Base-by-base conservation (phyloP, 306 rosid species). In the Benincasa hispida region DNA sequence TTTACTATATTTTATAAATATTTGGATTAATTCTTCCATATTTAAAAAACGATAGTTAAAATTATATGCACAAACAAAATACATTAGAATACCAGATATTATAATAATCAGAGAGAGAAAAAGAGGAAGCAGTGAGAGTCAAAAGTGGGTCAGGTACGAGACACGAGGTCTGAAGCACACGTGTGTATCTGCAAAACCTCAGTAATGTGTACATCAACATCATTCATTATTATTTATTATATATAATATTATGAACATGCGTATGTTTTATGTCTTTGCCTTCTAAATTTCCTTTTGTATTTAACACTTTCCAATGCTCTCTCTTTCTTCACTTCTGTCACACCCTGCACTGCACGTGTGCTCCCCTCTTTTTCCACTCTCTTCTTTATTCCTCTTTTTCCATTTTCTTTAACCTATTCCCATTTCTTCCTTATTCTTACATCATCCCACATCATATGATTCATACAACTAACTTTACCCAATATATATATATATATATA, bases 91-190 rank as follows among this genome's bases (percentile, higher is more conserved):
- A n/a, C n/a, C n/a, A n/a, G n/a, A n/a, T n/a, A n/a, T n/a, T n/a
- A n/a, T n/a, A n/a, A n/a, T n/a, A n/a, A n/a, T n/a, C n/a, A n/a
- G n/a, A n/a, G 35, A 32, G 35, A 32, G 35, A 32, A 32, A 2
- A 32, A 32, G 35, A 32, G 35, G 5, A 0, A 32, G 42, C 8
- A 39, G 42, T 39, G 18, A n/a, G 21, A 65, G 50, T 34, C 14
- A 67, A 42, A 19, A 76, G 76, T 13, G 61, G 61, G 85, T 77
- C 68, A 74, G 80, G 78, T 19, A 75, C 77, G 21, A 35, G 39
- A 76, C 86, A 81, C 74, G 74, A 81, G 82, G 84, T 54, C 63
- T 83, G 81, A 3, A 6, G 15, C 82, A 81, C 83, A 76, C 85
- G 82, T 81, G 85, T 83, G 79, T 28, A 28, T 21, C 1, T 53